Base-by-base conservation (phyloP, 2,329 filamentous ascomycete genomes). In the Aspergillus thermomutatus region DNA sequence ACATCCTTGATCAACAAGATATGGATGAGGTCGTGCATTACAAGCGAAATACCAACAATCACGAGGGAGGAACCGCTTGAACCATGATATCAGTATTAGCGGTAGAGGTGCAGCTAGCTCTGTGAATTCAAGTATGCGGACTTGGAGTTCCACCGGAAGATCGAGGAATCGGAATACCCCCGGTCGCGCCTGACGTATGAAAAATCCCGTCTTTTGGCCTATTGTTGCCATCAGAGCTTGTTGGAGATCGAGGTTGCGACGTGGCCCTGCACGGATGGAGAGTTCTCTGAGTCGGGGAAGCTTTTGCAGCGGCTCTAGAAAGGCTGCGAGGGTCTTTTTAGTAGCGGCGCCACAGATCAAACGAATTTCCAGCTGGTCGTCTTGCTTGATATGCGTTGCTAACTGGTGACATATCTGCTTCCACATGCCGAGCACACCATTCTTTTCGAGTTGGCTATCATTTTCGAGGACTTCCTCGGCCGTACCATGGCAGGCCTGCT, bases 131-230 rank as follows among this genome's bases (percentile, higher is more conserved):
- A 56, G 49, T 4, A 50, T 45, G 11, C 19, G 50, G 1, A 50
- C 2, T 27, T 53, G 54, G 19, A 56, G 49, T n/a, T 56, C 50
- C 5, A 52, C n/a, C 2, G 50, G 54, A 4, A 56, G 45, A 17
- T 49, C 26, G 3, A 49, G 17, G 46, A 56, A 53, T 10, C 14
- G 45, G n/a, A 56, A 49, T 26, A 26, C 25, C 25, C 25, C 25
- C 4, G 25, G 25, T 26, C 25, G 25, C 25, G 25, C 3, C 25
- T 26, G 25, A 26, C 6, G 25, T 3, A 26, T 26, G 25, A 26
- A 4, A 19, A 14, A 34, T 17, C 7, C n/a, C 7, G 45, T 53
- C 23, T 52, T 52, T 17, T 53, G 31, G 6, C 28, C 19, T 21
- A 56, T 37, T 1, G 25, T 53, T 19, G 43, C 28, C 45, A 49